These are phyloP conservation scores for Crithidia expoeki DNA, from an alignment of 208 protist genomes.

Conservation along the genomic window DNA sequence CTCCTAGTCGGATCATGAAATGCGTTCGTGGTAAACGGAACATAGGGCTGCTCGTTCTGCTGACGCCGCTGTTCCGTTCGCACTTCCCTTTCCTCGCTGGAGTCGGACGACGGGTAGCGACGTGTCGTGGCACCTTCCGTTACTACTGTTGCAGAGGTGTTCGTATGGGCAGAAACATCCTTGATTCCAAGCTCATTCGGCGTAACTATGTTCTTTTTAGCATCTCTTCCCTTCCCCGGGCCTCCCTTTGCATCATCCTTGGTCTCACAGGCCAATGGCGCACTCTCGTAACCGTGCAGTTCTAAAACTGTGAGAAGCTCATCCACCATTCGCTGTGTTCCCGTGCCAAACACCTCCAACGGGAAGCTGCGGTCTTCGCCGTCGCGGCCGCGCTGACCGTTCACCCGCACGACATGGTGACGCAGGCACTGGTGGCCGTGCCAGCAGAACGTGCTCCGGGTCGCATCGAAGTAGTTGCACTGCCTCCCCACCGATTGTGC, in stretches of 20 bases:
- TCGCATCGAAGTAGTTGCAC: slow-evolving; percentile 42
- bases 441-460: slow-evolving; percentile 49
- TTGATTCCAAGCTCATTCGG: background rate
- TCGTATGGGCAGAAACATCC: no score
- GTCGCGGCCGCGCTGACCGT: slow-evolving; percentile 24
- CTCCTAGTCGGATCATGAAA: background rate
- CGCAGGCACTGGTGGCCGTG: slow-evolving; percentile 44
- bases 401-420: slow-evolving; percentile 31
- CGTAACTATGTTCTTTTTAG: background rate
- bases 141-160: background rate
- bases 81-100: background rate
- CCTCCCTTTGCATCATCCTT: background rate
- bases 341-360: slow-evolving; percentile 30
- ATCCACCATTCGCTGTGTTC: slow-evolving; percentile 31
- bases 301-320: slow-evolving; percentile 33
- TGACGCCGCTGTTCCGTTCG: background rate
- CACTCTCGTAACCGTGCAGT: slow-evolving; percentile 18
- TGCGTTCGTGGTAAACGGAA: background rate
- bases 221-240: background rate
- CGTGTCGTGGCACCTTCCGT: background rate
- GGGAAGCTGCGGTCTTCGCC: slow-evolving; percentile 25
- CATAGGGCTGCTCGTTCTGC: no score
- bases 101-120: background rate
- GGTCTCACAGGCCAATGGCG: background rate
- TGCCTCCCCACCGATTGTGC: slow-evolving; percentile 19